Evolutionary conservation across 176 grass and related monocot genomes (phyloP), one percentile per base, ranked within the genome.

Genomic region (Bothriochloa decipiens): DNA sequence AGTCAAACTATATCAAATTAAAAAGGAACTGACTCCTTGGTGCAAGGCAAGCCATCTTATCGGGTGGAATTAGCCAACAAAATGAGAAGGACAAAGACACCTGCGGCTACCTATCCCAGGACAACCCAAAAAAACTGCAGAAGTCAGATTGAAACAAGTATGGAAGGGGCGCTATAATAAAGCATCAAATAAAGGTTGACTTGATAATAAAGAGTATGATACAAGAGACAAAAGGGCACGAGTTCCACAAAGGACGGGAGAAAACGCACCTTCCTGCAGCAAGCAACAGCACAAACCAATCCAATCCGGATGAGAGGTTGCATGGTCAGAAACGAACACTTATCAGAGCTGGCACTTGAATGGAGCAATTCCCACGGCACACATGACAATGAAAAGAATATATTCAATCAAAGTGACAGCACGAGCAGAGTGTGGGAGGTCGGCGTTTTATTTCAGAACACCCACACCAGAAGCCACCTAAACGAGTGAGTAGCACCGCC

Each of bases 381-480:
- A 4, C 68, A 60, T 67, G 43, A 80, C 72, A 55, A 81, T 49
- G 65, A 29, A 58, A 71, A 71, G 78, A 89, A 89, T 77, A 89
- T 47, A 82, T 85, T 77, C 88, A 82, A 46, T 66, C 55, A 86
- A 28, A 82, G n/a, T 67, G 72, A 74, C 45, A 75, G 26, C 61
- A 25, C 26, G 3, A 45, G 73, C 72, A 82, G 35, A 46, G 36
- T 3, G 4, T 8, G 11, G 78, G 3, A 5, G 11, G 79, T 5
- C 63, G 58, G 7, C 23, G 36, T 77, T 65, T 72, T 22, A 25
- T 35, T 82, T 22, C 55, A 64, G 33, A 78, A 65, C 27, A 86
- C 72, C 79, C 33, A 74, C 79, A 78, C 83, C 79, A 86, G 79
- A 90, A 86, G 83, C 20, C 73, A 86, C 83, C 77, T 61, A 67